A percentile compares a stretch with the other conserved stretches of the same genome.
phyloP scores from a whole-genome alignment of 805 yeast species.

The Priceomyces carsonii region DNA sequence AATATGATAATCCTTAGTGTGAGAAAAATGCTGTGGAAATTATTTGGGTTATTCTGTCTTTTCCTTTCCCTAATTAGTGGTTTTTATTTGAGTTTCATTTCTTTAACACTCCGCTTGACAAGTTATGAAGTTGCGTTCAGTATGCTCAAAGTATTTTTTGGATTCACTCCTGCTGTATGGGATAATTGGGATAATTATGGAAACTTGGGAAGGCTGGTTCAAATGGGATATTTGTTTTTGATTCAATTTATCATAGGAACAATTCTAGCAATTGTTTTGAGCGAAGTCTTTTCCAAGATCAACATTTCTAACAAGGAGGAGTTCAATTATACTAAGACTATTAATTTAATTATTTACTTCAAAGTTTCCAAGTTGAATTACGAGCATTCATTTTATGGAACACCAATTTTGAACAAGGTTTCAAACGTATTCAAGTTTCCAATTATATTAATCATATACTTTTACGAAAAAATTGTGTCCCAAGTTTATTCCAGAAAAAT shows the following conservation, averaged over 20 bases:
- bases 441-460: constrained; percentile 29
- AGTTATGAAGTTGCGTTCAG: constrained; percentile 50
- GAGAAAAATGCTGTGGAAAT: constrained; percentile 51
- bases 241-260: constrained; percentile 57
- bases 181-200: constrained; percentile 52
- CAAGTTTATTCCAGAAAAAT: constrained; percentile 17
- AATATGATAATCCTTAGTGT: constrained; percentile 52
- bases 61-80: constrained; percentile 54
- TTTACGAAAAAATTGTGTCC: constrained; percentile 30
- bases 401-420: constrained; percentile 11
- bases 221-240: constrained; percentile 52
- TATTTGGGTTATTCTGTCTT: constrained; percentile 48
- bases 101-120: constrained; percentile 43
- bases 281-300: constrained; percentile 39
- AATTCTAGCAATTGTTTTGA: constrained; percentile 55
- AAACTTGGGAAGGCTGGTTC: constrained; percentile 45
- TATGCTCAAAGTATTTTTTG: constrained; percentile 53
- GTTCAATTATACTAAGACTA: constrained; percentile 40
- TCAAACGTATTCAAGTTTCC: constrained; percentile 37
- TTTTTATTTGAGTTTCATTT: constrained; percentile 54
- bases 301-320: constrained; percentile 36
- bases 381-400: constrained; percentile 9
- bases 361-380: constrained; percentile 26
- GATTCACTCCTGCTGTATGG: constrained; percentile 64
- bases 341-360: constrained; percentile 38